phyloP scores from a whole-genome alignment of 2,329 filamentous ascomycete species.

The Knufia petricola region DNA sequence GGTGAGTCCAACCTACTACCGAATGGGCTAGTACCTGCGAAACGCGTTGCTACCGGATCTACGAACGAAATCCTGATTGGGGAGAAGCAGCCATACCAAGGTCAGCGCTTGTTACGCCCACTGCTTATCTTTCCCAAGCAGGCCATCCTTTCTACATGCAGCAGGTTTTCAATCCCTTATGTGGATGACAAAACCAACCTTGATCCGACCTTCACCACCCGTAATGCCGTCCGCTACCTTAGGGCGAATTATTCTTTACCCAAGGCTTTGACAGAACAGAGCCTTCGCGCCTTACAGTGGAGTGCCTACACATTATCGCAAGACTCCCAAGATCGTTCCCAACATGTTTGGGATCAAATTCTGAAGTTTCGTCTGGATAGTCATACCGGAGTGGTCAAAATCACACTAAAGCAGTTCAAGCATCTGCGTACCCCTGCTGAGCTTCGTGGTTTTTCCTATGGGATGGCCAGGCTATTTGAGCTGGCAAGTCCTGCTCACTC shows the following conservation, averaged over 20 bases:
- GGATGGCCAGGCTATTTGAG: not conserved
- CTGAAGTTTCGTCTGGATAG: not conserved
- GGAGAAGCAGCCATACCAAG: constrained; percentile 29
- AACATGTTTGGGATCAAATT: not conserved
- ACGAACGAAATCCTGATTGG: not conserved
- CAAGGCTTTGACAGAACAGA: constrained; percentile 47
- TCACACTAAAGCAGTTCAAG: not conserved
- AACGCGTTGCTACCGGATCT: constrained; percentile 17
- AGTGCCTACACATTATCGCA: not conserved
- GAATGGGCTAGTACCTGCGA: constrained; percentile 7
- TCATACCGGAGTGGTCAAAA: not conserved
- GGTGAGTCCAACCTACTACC: not conserved
- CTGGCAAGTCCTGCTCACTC: not conserved
- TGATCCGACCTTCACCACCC: constrained; percentile 63
- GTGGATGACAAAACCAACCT: constrained; percentile 78
- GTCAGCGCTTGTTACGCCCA: constrained; percentile 59
- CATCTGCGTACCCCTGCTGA: not conserved
- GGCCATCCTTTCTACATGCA: constrained; percentile 55
- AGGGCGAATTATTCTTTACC: constrained; percentile 54
- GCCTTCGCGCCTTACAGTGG: not conserved
- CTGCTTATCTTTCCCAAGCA: constrained; percentile 51
- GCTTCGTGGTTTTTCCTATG: not conserved
- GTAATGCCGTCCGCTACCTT: constrained; percentile 71
- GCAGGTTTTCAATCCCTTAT: constrained; percentile 58
- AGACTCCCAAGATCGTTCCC: not conserved